phyloP scores from a whole-genome alignment of 192 early-diverging fungal genomes.

The Rhizoclosmatium sp. region DNA sequence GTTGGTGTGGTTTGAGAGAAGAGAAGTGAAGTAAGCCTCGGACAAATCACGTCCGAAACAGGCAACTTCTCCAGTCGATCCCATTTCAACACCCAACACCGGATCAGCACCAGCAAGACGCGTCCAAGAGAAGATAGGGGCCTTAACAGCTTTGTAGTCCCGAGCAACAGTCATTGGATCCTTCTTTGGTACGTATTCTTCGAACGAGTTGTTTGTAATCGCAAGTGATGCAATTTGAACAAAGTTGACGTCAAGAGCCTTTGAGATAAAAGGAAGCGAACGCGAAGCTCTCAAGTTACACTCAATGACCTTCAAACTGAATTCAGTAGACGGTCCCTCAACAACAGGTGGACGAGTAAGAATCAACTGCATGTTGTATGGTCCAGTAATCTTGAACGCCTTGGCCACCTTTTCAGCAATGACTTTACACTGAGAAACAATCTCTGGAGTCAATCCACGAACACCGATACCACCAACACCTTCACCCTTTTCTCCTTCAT shows the following conservation, averaged over 20 bases:
- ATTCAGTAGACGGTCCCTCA: slow-evolving; percentile 32
- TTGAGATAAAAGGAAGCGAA: slow-evolving; percentile 98
- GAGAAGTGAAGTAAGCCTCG: slow-evolving; percentile 83
- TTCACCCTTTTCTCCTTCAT: slow-evolving; percentile 49
- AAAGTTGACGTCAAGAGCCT: slow-evolving; percentile 90
- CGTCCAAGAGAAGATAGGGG: slow-evolving; percentile 96
- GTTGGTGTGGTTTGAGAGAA: slow-evolving; percentile 87
- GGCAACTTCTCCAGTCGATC: slow-evolving; percentile 97
- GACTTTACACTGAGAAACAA: slow-evolving; percentile 63
- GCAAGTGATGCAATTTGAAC: slow-evolving; percentile 91
- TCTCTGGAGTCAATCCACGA: slow-evolving; percentile 53
- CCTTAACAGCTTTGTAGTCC: slow-evolving; percentile 88
- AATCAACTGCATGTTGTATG: slow-evolving; percentile 99
- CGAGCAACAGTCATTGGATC: slow-evolving; percentile 57
- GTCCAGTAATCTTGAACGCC: slow-evolving; percentile 93
- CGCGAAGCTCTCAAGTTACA: slow-evolving; percentile 98
- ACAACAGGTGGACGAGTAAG: slow-evolving; percentile 42
- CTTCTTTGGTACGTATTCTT: slow-evolving; percentile 45
- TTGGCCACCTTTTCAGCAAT: slow-evolving; percentile 87
- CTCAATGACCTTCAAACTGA: slow-evolving; percentile 93
- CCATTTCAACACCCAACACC: slow-evolving; percentile 98
- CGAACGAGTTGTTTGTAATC: slow-evolving; percentile 68
- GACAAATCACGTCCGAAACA: slow-evolving; percentile 93
- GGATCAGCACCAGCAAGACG: slow-evolving; percentile 95
- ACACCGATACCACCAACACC: slow-evolving; percentile 36